A percentile compares a stretch with the other conserved stretches of the same genome.
Evolutionary conservation across 345 rosid species (phyloP).

Genomic region (Pseudoturritis turrita): DNA sequence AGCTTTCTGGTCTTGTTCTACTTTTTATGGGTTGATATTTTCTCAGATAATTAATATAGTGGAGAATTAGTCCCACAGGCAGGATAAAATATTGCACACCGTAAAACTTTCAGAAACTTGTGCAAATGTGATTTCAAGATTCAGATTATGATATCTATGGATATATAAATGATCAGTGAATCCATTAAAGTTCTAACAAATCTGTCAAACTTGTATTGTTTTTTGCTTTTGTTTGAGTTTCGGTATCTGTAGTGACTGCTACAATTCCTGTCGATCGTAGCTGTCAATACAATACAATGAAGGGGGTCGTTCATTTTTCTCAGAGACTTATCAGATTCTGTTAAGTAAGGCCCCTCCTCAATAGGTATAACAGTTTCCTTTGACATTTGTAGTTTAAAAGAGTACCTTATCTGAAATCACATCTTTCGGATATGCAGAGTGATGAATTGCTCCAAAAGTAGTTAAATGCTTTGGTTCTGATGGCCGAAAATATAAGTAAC

Average conservation of each 20-base stretch:
- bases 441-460: slow-evolving; percentile 94
- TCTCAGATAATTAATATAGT: slow-evolving; percentile 1
- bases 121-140: neutral
- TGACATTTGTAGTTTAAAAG: neutral
- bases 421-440: slow-evolving; percentile 49
- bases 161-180: neutral
- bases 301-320: slow-evolving; percentile 87
- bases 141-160: neutral
- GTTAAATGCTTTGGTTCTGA: slow-evolving; percentile 95
- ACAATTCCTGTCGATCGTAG: slow-evolving; percentile 64
- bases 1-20: slow-evolving; percentile 13
- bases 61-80: neutral
- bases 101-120: neutral
- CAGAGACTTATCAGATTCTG: slow-evolving; percentile 75
- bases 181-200: neutral
- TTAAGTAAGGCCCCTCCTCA: slow-evolving; percentile 45
- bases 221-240: slow-evolving; percentile 22
- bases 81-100: neutral
- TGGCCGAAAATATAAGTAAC: slow-evolving; percentile 82
- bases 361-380: slow-evolving; percentile 1
- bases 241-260: slow-evolving; percentile 98
- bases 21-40: neutral
- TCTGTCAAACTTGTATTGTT: slow-evolving; percentile 7
- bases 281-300: slow-evolving; percentile 72
- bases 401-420: slow-evolving; percentile 13